A percentile compares a stretch with the other conserved stretches of the same genome.
These are phyloP conservation scores for Nemania diffusa DNA, from an alignment of 2,329 filamentous ascomycete genomes.

Conservation along the genomic window DNA sequence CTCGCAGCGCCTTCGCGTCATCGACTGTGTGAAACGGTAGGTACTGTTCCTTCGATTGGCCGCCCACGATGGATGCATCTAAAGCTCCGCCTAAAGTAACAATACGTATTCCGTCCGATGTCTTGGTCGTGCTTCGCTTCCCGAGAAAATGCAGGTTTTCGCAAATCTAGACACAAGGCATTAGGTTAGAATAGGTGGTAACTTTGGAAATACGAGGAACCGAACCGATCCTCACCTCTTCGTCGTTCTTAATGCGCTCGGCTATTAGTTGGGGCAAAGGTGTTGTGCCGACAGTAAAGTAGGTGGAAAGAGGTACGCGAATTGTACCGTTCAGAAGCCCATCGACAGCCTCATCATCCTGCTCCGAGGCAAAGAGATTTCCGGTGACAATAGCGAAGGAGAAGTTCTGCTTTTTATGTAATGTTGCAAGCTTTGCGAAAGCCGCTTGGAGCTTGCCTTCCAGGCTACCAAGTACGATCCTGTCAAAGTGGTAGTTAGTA, in stretches of 20 bases:
- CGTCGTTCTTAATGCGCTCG: constrained; percentile 77
- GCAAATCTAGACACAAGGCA: constrained; percentile 66
- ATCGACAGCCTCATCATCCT: constrained; percentile 68
- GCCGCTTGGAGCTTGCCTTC: constrained; percentile 80
- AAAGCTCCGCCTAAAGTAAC: constrained; percentile 84
- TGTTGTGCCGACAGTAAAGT: constrained; percentile 83
- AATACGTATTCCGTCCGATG: constrained; percentile 87
- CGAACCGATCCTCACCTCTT: constrained; percentile 56
- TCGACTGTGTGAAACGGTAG: constrained; percentile 80
- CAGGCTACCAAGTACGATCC: constrained; percentile 84
- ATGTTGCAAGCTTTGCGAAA: constrained; percentile 80
- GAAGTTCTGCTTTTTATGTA: constrained; percentile 91
- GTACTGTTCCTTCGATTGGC: constrained; percentile 76
- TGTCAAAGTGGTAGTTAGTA: constrained; percentile 48
- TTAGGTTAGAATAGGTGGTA: constrained; percentile 4
- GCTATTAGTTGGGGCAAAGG: constrained; percentile 77
- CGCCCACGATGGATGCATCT: constrained; percentile 68
- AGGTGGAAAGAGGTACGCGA: constrained; percentile 81
- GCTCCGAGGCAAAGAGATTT: constrained; percentile 76
- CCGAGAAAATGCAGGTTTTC: constrained; percentile 92
- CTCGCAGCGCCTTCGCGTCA: constrained; percentile 79
- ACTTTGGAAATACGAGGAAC: not conserved
- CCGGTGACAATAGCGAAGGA: constrained; percentile 85
- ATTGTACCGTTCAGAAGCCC: constrained; percentile 79
- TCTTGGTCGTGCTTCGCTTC: constrained; percentile 88